Evolutionary conservation across 176 grass and related monocot genomes (phyloP).

Genomic region (Triticum turgidum): DNA sequence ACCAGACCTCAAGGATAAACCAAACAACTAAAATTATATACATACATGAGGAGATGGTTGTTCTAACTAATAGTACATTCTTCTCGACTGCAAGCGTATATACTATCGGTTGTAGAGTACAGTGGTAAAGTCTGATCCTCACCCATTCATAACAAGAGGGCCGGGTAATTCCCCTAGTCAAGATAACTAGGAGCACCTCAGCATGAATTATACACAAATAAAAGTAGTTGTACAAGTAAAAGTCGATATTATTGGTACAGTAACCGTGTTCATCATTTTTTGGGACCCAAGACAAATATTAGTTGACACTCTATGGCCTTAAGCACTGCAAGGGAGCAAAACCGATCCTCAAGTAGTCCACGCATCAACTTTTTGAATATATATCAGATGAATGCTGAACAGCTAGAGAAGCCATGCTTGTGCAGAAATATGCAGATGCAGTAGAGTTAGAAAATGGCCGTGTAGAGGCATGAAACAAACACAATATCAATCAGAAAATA

Average conservation of each 20-base stretch:
- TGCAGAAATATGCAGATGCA: not conserved
- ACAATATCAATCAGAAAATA: not conserved
- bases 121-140: not conserved
- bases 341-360: not conserved
- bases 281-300: not conserved
- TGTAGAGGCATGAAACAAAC: not conserved
- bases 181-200: not conserved
- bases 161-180: too few species aligned
- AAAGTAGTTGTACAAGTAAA: not conserved
- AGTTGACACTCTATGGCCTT: not conserved
- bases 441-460: not conserved
- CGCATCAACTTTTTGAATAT: not conserved
- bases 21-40: not conserved
- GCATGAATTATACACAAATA: not conserved
- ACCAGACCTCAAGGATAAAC: not conserved
- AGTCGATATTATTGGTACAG: not conserved
- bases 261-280: not conserved
- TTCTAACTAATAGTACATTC: too few species aligned
- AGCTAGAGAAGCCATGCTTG: not conserved
- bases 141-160: not conserved
- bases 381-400: not conserved
- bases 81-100: too few species aligned
- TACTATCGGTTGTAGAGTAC: too few species aligned
- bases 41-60: not conserved
- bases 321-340: not conserved